Percentiles rank a stretch among this genome's conserved stretches.
Evolutionary conservation across 2,329 filamentous ascomycete genomes (phyloP).

Genomic region (Graphiopsis chlorocephala): DNA sequence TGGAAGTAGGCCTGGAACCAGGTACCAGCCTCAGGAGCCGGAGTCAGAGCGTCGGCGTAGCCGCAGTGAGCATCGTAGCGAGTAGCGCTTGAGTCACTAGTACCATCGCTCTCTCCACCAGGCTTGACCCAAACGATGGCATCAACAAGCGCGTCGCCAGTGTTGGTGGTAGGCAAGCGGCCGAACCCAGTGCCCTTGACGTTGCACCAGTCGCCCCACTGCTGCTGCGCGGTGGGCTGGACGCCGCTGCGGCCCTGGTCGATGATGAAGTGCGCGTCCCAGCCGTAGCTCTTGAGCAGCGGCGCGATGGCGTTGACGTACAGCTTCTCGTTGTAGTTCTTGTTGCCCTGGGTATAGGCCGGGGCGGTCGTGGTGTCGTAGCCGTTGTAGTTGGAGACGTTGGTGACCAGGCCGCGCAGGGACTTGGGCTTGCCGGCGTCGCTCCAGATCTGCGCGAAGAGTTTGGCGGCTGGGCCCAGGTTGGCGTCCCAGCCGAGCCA

Average conservation of each 20-base stretch:
- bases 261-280: constrained; percentile 55
- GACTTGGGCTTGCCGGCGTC: constrained; percentile 46
- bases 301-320: constrained; percentile 54
- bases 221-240: constrained; percentile 54
- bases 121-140: constrained; percentile 72
- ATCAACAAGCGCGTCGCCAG: constrained; percentile 58
- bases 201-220: constrained; percentile 69
- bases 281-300: constrained; percentile 46
- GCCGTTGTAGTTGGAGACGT: constrained; percentile 60
- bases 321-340: constrained; percentile 53
- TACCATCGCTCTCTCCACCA: constrained; percentile 55
- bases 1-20: constrained; percentile 58
- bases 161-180: constrained; percentile 60
- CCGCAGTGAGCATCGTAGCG: constrained; percentile 59
- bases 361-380: constrained; percentile 47
- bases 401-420: constrained; percentile 55
- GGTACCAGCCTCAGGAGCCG: constrained; percentile 66
- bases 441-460: constrained; percentile 49
- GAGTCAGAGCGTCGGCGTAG: constrained; percentile 53
- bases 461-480: constrained; percentile 49
- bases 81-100: constrained; percentile 40
- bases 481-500: constrained; percentile 65
- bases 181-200: constrained; percentile 63
- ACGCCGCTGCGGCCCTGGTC: constrained; percentile 61
- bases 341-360: constrained; percentile 44